A percentile compares a stretch with the other conserved stretches of the same genome.
These are phyloP conservation scores for Penicillium tannophilum DNA, from an alignment of 495 filamentous ascomycete species.

Conservation along the genomic window DNA sequence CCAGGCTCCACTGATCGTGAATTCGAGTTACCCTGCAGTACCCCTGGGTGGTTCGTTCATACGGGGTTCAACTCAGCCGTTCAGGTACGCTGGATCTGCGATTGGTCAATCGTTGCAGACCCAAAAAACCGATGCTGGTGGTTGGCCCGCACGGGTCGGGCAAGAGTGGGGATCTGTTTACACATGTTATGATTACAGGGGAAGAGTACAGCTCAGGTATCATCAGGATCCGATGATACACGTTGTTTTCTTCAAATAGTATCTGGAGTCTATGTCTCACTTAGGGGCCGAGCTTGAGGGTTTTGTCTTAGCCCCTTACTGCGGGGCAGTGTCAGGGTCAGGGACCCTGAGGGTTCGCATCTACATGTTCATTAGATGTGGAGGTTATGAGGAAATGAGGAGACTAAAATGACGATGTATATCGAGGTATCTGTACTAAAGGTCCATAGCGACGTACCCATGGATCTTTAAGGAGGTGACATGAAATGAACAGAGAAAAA, in stretches of 20 bases:
- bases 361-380: too few relatives aligned
- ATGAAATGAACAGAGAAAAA: not conserved
- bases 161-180: constrained; percentile 19
- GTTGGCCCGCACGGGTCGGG: constrained; percentile 34
- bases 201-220: too few relatives aligned
- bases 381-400: too few relatives aligned
- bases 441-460: not conserved
- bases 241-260: not conserved
- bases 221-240: too few relatives aligned
- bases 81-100: constrained; percentile 19
- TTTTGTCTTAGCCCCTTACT: constrained; percentile 12
- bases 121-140: constrained; percentile 14
- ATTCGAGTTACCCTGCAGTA: constrained; percentile 14
- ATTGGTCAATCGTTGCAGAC: constrained; percentile 14
- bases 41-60: constrained; percentile 10
- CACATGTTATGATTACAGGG: not conserved
- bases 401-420: too few relatives aligned
- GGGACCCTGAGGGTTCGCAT: too few relatives aligned
- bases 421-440: too few relatives aligned
- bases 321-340: not conserved
- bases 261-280: constrained; percentile 8
- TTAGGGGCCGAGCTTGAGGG: constrained; percentile 6
- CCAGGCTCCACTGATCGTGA: constrained; percentile 27
- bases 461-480: not conserved
- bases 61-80: constrained; percentile 14